Conservation (phyloP, 2,329 filamentous ascomycete genomes). For the Xylaria sp. region DNA sequence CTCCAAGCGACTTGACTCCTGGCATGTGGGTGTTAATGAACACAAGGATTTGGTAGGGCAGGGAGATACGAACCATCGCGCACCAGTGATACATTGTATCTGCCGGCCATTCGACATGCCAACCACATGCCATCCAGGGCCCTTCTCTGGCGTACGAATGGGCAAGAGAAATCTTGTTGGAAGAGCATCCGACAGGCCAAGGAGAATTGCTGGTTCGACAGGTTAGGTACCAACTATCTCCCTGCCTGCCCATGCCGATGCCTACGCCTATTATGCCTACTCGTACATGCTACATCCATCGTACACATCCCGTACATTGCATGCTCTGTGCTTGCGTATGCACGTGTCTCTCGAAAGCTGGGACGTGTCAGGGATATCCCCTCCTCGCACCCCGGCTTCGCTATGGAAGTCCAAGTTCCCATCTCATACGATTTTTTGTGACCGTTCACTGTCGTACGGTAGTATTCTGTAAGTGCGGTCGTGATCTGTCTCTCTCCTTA, state of each 20-base stretch:
- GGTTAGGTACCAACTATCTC: not conserved
- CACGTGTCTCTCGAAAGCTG: constrained; percentile 1
- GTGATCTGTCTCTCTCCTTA: not conserved
- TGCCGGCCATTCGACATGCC: not conserved
- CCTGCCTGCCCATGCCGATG: too few relatives aligned
- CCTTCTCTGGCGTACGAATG: not conserved
- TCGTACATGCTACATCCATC: not conserved
- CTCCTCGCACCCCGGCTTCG: constrained; percentile 1
- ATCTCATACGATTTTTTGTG: not conserved
- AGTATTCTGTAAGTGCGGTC: not conserved
- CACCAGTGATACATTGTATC: not conserved
- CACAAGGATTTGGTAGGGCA: not conserved
- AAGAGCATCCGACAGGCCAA: not conserved
- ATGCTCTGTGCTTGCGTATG: not conserved
- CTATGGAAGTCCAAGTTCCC: not conserved
- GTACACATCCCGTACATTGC: not conserved
- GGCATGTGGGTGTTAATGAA: not conserved
- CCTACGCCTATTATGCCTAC: too few relatives aligned
- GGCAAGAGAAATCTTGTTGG: not conserved
- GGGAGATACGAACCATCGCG: not conserved
- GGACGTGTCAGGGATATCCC: constrained; percentile 2
- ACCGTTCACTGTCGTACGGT: not conserved
- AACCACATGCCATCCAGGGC: not conserved
- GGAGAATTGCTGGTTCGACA: not conserved
- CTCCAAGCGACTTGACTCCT: not conserved